Percentiles rank a stretch among this genome's conserved stretches.
Evolutionary conservation across 169 alveolate species (phyloP).

Genomic region (Plasmodium falciparum): DNA sequence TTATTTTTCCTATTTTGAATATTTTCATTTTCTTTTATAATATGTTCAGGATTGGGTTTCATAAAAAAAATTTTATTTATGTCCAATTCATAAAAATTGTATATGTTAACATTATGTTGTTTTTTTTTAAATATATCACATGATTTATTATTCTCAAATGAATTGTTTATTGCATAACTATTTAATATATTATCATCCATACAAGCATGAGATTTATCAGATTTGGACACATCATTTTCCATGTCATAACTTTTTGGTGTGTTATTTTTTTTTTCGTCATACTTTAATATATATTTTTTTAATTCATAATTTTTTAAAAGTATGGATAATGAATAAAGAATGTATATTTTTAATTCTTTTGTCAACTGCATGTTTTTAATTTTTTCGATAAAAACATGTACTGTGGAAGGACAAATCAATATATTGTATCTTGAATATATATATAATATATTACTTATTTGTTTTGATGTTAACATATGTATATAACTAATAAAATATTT

Average conservation of each 20-base stretch:
- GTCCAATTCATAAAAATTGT: conserved; percentile 40
- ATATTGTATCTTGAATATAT: conserved; percentile 70
- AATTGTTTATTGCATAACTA: no score
- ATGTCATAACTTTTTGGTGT: no score
- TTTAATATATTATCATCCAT: no score
- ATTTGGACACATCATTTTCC: no score
- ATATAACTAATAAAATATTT: conserved; percentile 33
- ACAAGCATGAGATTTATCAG: no score
- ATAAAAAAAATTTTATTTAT: conserved; percentile 41
- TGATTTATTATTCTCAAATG: no score
- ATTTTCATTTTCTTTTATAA: not conserved
- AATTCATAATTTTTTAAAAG: conserved; percentile 67
- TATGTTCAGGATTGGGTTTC: conserved; percentile 14
- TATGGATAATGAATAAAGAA: conserved; percentile 57
- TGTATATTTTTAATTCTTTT: conserved; percentile 53
- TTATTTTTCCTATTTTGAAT: conserved; percentile 15
- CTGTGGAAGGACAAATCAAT: conserved; percentile 21
- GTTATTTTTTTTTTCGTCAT: no score
- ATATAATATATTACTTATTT: conserved; percentile 58
- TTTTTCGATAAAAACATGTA: conserved; percentile 43
- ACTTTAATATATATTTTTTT: no score
- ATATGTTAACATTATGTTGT: conserved; percentile 8
- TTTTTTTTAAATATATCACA: not conserved
- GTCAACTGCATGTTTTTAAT: conserved; percentile 32
- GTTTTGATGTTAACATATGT: conserved; percentile 48